Evolutionary conservation across 1,284 basidiomycete species (phyloP).

Genomic region (Ceratobasidium sp.): DNA sequence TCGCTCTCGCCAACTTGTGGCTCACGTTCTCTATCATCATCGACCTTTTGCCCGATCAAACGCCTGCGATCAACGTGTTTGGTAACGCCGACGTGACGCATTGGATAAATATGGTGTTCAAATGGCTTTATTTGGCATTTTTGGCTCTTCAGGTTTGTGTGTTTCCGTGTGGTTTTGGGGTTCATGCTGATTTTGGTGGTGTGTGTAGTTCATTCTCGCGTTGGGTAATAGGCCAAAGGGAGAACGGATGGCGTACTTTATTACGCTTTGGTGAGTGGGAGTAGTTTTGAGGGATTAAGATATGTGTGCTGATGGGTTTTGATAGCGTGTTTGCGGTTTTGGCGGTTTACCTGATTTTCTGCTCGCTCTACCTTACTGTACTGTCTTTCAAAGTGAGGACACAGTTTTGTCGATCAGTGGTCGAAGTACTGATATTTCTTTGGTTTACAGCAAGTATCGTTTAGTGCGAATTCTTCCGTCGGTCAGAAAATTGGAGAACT

Average conservation of each 20-base stretch:
- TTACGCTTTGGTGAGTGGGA: slow-evolving; percentile 75
- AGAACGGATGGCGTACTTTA: slow-evolving; percentile 83
- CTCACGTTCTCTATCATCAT: slow-evolving; percentile 97
- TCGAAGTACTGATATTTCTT: too few species aligned
- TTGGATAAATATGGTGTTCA: slow-evolving; percentile 86
- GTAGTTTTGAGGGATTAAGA: slow-evolving; percentile 53
- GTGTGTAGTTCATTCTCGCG: slow-evolving; percentile 86
- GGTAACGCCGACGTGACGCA: slow-evolving; percentile 78
- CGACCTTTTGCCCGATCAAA: slow-evolving; percentile 80
- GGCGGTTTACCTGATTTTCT: slow-evolving; percentile 83
- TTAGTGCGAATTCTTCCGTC: slow-evolving; percentile 53
- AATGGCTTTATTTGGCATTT: slow-evolving; percentile 91
- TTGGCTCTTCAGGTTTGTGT: slow-evolving; percentile 79
- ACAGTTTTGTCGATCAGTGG: too few species aligned
- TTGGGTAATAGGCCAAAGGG: slow-evolving; percentile 97
- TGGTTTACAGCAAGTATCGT: slow-evolving; percentile 65
- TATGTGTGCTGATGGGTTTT: neutral
- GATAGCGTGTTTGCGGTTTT: slow-evolving; percentile 82
- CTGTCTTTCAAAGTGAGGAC: slow-evolving; percentile 80
- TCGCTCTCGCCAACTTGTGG: slow-evolving; percentile 93
- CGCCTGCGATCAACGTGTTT: slow-evolving; percentile 71
- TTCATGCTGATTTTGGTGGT: slow-evolving; percentile 45
- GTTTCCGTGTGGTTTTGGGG: too few species aligned
- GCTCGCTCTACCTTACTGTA: slow-evolving; percentile 86
- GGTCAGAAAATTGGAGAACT: slow-evolving; percentile 70